These are phyloP conservation scores for Skeletonema menzelii DNA, from an alignment of 108 stramenopile species.

Conservation along the genomic window DNA sequence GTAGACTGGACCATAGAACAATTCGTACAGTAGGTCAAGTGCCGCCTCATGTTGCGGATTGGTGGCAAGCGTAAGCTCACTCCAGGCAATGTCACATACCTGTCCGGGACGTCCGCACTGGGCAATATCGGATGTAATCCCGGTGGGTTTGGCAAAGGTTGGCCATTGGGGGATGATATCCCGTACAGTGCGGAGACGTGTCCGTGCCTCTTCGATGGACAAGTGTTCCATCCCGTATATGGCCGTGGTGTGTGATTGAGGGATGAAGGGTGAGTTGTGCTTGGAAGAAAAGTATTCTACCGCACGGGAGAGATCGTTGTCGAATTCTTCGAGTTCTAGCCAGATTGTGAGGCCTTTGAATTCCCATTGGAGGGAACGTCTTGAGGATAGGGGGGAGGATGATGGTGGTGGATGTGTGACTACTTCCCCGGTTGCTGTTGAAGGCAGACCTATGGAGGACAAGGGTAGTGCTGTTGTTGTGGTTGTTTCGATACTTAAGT, in stretches of 20 bases:
- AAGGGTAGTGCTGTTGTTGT: not conserved
- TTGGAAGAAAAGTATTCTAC: conserved; percentile 24
- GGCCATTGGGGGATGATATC: conserved; percentile 40
- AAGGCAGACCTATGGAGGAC: not conserved
- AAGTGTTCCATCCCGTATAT: conserved; percentile 56
- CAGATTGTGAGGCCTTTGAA: conserved; percentile 55
- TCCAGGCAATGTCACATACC: conserved; percentile 54
- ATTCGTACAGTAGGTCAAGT: conserved; percentile 35
- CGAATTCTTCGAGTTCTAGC: conserved; percentile 55
- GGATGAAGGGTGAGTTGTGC: conserved; percentile 44
- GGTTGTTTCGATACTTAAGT: not conserved
- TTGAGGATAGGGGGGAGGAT: conserved; percentile 3
- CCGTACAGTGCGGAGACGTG: conserved; percentile 2
- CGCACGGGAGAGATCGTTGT: conserved; percentile 37
- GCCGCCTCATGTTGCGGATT: conserved; percentile 44
- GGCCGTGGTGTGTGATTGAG: conserved; percentile 49
- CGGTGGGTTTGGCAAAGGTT: conserved; percentile 32
- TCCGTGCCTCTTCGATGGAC: conserved; percentile 34
- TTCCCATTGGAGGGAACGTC: conserved; percentile 49
- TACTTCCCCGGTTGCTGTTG: not conserved
- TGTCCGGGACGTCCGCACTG: conserved; percentile 45
- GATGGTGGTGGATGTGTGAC: not conserved
- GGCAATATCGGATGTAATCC: conserved; percentile 46
- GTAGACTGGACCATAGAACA: conserved; percentile 22
- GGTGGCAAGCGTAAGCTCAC: conserved; percentile 44